Evolutionary conservation across 2,329 filamentous ascomycete genomes (phyloP), one percentile per base, ranked within the genome.

Genomic region (Fonsecaea pedrosoi): DNA sequence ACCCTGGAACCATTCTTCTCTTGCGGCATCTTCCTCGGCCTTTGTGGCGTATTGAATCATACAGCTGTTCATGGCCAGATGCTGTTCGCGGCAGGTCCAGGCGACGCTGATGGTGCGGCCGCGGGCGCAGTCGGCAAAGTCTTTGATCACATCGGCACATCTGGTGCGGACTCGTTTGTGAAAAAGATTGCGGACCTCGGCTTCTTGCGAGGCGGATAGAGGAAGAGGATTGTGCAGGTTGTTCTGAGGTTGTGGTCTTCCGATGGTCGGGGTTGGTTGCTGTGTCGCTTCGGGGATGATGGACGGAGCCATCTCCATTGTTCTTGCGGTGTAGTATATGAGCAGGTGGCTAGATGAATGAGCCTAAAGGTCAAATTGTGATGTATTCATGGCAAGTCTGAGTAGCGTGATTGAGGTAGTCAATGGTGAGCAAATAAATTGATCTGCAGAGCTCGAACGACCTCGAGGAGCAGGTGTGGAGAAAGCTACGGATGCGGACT

Each of bases 1-100:
- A 70, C 87, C 85, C 60, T 88, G 87, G 78, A 98, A 98, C 95
- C 95, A 99, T 77, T 98, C 93, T 78, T 93, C 91, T 60, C 95
- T 85, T 70, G 95, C 95, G 30, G 88, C 89, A 81, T 99, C 95
- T 79, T 96, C 87, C 77, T 96, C 92, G 62, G 86, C 88, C 70
- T 89, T 91, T 70, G 92, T 96, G 63, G 94, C 94, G 81, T 96
- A 90, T 70, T 92, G 96, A 73, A 94, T 85, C 93, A 99, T 97
- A 82, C 95, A 99, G 69, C 83, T 85, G 81, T 99, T 99, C 95
- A 99, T 99, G 40, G 85, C 84, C 69, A 90, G 88, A 74, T 93
- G 90, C 75, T 94, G 86, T 57, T 85, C 81, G 62, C 92, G 90
- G 82, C 95, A 99, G 61, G 89, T 86, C 83, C 95, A 97, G 12